Percentiles rank a stretch among this genome's conserved stretches.
Conservation (phyloP, 495 filamentous ascomycete genomes). For the Cenococcum geophilum region DNA sequence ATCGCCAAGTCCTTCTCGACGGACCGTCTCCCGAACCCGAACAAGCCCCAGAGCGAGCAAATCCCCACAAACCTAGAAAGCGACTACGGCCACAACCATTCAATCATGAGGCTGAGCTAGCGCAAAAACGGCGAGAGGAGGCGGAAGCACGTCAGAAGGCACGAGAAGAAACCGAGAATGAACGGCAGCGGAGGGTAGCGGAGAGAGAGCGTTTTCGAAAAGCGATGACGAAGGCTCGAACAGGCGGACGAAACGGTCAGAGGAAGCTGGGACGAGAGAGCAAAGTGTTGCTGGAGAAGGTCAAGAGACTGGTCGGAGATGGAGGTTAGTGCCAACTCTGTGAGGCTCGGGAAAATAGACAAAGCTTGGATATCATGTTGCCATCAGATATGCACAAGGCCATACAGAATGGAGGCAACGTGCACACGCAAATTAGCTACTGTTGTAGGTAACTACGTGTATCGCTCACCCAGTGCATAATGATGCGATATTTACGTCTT, state of each 20-base stretch:
- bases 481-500: no score
- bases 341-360: not conserved
- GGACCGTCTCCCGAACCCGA: constrained; percentile 32
- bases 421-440: no score
- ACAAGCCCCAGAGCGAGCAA: constrained; percentile 28
- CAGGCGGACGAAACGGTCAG: constrained; percentile 70
- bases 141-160: constrained; percentile 51
- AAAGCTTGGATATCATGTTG: not conserved
- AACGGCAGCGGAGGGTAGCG: constrained; percentile 50
- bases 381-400: no score
- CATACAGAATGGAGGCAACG: no score
- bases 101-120: constrained; percentile 66
- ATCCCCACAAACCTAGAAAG: constrained; percentile 19
- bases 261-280: constrained; percentile 81
- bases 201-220: constrained; percentile 36
- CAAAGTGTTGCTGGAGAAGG: constrained; percentile 70
- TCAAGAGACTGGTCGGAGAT: constrained; percentile 58
- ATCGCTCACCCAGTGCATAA: no score
- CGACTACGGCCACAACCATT: constrained; percentile 63
- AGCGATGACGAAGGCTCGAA: constrained; percentile 61
- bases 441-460: no score
- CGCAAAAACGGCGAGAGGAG: constrained; percentile 58
- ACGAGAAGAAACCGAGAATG: constrained; percentile 32
- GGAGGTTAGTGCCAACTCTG: not conserved
- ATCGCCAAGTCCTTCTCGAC: constrained; percentile 62